Percentiles rank a stretch among this genome's conserved stretches.
Evolutionary conservation across 2,329 filamentous ascomycete genomes (phyloP).

Genomic region (Colletotrichum sp.): DNA sequence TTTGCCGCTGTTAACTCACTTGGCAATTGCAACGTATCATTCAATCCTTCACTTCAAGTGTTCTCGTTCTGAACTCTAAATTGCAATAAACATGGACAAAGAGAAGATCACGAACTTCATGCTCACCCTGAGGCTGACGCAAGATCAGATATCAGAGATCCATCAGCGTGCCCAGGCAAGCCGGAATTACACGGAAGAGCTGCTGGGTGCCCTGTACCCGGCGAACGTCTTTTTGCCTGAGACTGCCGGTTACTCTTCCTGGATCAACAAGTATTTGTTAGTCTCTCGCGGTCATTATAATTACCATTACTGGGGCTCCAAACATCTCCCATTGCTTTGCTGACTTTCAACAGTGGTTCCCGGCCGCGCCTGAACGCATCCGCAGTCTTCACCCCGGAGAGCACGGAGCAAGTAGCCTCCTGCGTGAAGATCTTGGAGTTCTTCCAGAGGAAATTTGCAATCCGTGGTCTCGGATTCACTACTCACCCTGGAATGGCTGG

Average conservation of each 20-base stretch:
- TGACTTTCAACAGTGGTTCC: not conserved
- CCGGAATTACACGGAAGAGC: not conserved
- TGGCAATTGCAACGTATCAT: fast-evolving
- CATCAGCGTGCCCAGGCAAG: not conserved
- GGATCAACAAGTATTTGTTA: not conserved
- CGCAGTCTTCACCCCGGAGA: not conserved
- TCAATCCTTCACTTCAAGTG: not conserved
- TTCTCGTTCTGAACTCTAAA: not conserved
- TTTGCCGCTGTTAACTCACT: not conserved
- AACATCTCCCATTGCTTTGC: not conserved
- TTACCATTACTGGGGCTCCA: not conserved
- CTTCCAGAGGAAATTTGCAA: not conserved
- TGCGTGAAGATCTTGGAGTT: not conserved
- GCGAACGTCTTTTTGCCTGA: not conserved
- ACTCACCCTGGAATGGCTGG: not conserved
- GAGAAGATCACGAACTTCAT: not conserved
- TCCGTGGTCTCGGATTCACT: not conserved
- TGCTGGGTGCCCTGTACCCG: not conserved
- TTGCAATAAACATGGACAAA: not conserved
- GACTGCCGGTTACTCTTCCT: not conserved
- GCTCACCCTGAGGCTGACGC: not conserved
- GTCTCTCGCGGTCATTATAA: not conserved
- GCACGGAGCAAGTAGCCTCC: not conserved
- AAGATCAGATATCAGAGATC: not conserved
- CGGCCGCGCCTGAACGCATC: not conserved